Percentiles rank a stretch among this genome's conserved stretches.
Evolutionary conservation across 2,329 filamentous ascomycete species (phyloP).

Genomic region (Colletotrichum filicis): DNA sequence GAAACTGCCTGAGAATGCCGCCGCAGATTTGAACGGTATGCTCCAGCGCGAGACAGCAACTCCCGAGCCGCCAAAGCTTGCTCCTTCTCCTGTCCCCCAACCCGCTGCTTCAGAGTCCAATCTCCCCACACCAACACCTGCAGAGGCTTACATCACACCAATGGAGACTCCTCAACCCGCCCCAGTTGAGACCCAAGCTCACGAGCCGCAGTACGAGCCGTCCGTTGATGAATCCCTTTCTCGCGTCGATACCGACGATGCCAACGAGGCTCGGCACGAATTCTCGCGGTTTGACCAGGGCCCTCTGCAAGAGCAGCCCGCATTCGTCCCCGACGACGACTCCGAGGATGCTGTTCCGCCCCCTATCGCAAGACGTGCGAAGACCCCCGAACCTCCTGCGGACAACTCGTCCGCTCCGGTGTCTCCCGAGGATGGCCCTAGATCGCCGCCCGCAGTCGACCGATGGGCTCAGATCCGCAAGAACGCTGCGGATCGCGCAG

Average conservation of each 20-base stretch:
- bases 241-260: constrained; percentile 69
- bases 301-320: constrained; percentile 86
- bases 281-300: constrained; percentile 86
- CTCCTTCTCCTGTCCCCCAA: constrained; percentile 37
- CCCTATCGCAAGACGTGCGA: constrained; percentile 59
- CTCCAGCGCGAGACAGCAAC: constrained; percentile 51
- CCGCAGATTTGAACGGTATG: constrained; percentile 62
- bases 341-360: constrained; percentile 61
- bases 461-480: constrained; percentile 97
- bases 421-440: constrained; percentile 41
- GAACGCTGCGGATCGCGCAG: constrained; percentile 87
- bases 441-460: constrained; percentile 67
- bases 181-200: constrained; percentile 31
- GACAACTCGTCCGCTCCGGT: constrained; percentile 41
- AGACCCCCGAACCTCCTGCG: constrained; percentile 40
- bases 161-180: constrained; percentile 32
- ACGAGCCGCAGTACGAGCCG: constrained; percentile 55
- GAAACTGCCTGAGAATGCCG: constrained; percentile 66
- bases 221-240: constrained; percentile 63
- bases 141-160: constrained; percentile 32
- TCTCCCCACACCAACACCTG: constrained; percentile 34
- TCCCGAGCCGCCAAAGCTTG: constrained; percentile 37
- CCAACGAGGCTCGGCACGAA: constrained; percentile 67
- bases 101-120: constrained; percentile 34
- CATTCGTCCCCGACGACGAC: constrained; percentile 75